Evolutionary conservation across 345 rosid species (phyloP).

Genomic region (Pseudoturritis turrita): DNA sequence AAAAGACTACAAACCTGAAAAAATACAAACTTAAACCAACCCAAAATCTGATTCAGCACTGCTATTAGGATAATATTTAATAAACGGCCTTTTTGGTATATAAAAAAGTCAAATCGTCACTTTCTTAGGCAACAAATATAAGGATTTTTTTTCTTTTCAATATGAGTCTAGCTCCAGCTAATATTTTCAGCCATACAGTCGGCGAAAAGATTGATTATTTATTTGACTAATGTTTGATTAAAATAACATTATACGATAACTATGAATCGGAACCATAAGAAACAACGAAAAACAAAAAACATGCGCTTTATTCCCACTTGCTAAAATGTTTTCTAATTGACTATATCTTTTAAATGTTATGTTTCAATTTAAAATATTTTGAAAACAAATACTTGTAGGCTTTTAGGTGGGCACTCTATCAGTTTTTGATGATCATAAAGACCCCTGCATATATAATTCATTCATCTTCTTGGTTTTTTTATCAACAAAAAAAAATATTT

Average conservation of each 20-base stretch:
- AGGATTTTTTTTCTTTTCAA: slow-evolving; percentile 1
- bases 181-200: slow-evolving; percentile 37
- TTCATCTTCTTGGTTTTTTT: neutral
- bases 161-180: slow-evolving; percentile 36
- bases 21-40: neutral
- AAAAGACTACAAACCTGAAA: neutral
- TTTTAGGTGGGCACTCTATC: slow-evolving; percentile 55
- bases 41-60: neutral
- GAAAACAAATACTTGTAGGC: slow-evolving; percentile 42
- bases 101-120: slow-evolving; percentile 32
- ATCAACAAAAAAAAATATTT: no score
- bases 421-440: slow-evolving; percentile 50
- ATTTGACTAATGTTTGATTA: slow-evolving; percentile 11
- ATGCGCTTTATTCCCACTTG: slow-evolving; percentile 1
- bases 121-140: slow-evolving; percentile 27
- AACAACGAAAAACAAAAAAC: neutral
- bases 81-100: slow-evolving; percentile 26
- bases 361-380: neutral
- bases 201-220: slow-evolving; percentile 21
- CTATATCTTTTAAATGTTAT: neutral
- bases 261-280: neutral
- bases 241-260: neutral
- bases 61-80: slow-evolving; percentile 17
- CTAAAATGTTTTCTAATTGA: neutral
- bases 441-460: slow-evolving; percentile 29